Base-by-base conservation (phyloP, 2,329 filamentous ascomycete species). In the Furcasterigmium sp. region DNA sequence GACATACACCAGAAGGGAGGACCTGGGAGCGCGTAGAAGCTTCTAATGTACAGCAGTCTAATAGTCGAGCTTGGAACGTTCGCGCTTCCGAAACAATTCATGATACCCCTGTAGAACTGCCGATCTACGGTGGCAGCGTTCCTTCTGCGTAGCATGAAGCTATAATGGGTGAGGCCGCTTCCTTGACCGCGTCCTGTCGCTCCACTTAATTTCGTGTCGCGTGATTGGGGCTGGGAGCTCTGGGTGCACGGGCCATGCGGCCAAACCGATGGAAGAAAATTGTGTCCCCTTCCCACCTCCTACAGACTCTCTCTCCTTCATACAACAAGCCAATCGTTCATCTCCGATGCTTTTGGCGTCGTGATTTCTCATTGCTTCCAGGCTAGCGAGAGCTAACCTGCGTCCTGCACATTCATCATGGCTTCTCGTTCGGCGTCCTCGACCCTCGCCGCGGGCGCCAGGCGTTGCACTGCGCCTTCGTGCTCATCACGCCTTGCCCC, bases 401-500 rank as follows among this genome's bases (percentile, higher is more conserved):
- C 32, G 17, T 18, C 32, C n/a, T n/a, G n/a, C 32, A 35, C 32
- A 35, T 3, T 40, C 19, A 32, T 25, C 13, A 41, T 41, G 39
- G 19, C 30, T 9, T 35, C 30, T 8, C 39, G 42, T 19, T 45
- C 46, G 25, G 43, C 48, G 35, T 21, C 42, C 14, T 45, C 46
- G 34, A 39, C 46, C 30, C n/a, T 50, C 41, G 36, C 34, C 25
- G 18, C 42, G 13, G 34, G 30, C n/a, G 34, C 41, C 37, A 47
- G 43, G 37, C 44, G 44, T 34, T 50, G 48, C 34, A 29, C 32
- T 21, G 39, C 43, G 14, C 32, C 34, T 19, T 34, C 37, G 23
- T 40, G 20, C 26, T 37, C 44, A 18, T 26, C 34, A 15, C 39
- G 35, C 35, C 39, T 32, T 37, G 39, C 42, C 29, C 30, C 37